Evolutionary conservation across 176 grass and related monocot genomes (phyloP).

Genomic region (Aegilops umbellulata): DNA sequence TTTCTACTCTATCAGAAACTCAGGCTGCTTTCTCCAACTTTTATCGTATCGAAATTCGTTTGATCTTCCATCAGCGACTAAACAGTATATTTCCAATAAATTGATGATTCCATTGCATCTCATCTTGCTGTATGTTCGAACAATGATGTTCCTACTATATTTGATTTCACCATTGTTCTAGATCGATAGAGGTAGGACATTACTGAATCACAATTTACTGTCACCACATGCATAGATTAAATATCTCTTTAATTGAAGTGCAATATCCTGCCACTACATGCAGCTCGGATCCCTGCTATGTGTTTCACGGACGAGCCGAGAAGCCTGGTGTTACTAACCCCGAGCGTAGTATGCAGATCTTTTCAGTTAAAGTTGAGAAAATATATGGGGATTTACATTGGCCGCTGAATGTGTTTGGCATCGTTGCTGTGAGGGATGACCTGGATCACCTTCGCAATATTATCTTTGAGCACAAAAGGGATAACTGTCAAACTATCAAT

Average conservation of each 20-base stretch:
- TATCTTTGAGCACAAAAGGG: conserved; percentile 5
- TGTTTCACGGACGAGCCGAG: not conserved
- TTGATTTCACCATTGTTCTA: not conserved
- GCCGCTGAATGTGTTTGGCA: not conserved
- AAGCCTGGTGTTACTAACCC: not conserved
- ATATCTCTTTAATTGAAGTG: not conserved
- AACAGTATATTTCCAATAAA: not conserved
- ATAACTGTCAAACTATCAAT: not conserved
- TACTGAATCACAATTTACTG: not conserved
- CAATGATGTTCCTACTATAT: not conserved
- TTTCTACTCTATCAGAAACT: too few species aligned
- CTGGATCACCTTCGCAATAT: not conserved
- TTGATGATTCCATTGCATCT: not conserved
- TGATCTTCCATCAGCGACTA: too few species aligned
- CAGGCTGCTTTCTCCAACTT: too few species aligned
- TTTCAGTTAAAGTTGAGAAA: conserved; percentile 4
- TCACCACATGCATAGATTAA: too few species aligned
- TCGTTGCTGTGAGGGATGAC: not conserved
- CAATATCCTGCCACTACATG: not conserved
- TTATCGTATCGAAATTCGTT: too few species aligned
- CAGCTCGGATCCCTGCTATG: not conserved
- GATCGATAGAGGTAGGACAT: not conserved
- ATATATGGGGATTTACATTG: not conserved
- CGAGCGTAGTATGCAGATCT: not conserved
- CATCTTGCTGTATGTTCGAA: not conserved